phyloP scores from a whole-genome alignment of 2,329 filamentous ascomycete genomes.

The Endocalyx cinctus region DNA sequence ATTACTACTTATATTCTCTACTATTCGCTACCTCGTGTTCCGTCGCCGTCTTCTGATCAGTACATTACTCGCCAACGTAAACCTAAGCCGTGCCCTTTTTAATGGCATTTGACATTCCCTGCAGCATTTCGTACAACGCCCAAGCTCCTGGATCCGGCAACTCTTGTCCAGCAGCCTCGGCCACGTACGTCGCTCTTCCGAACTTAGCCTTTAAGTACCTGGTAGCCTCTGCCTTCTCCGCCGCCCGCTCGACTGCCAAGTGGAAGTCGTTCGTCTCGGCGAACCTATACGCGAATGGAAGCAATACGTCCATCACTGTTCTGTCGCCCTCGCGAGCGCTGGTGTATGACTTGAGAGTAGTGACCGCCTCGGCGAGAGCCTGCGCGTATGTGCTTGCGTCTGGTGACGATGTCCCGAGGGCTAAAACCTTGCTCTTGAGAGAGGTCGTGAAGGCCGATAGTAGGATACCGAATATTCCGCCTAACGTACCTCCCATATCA shows the following conservation, averaged over 20 bases:
- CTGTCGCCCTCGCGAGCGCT: constrained; percentile 22
- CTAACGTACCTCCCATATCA: constrained; percentile 32
- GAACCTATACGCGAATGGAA: constrained; percentile 16
- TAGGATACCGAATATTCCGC: constrained; percentile 28
- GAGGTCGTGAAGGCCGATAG: constrained; percentile 18
- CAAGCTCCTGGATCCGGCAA: constrained; percentile 28
- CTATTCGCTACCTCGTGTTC: too few relatives aligned
- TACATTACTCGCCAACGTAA: too few relatives aligned
- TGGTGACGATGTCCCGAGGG: neutral
- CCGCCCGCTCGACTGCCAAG: constrained; percentile 34
- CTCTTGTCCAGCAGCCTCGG: constrained; percentile 21
- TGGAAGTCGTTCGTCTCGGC: constrained; percentile 10
- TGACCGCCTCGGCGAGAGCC: constrained; percentile 15
- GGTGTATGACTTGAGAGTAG: constrained; percentile 21
- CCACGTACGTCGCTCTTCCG: constrained; percentile 24
- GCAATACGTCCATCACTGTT: constrained; percentile 17
- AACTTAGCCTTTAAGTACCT: constrained; percentile 22
- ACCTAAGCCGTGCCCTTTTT: too few relatives aligned
- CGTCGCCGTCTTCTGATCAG: too few relatives aligned
- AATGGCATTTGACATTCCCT: constrained; percentile 7
- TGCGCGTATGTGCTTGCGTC: constrained; percentile 11
- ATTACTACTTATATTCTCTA: too few relatives aligned
- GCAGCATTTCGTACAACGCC: constrained; percentile 23
- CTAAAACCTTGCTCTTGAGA: constrained; percentile 6
- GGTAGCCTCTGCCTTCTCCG: constrained; percentile 24